Evolutionary conservation across 2,329 filamentous ascomycete species (phyloP).

Genomic region (Trichophyton schoenleinii): DNA sequence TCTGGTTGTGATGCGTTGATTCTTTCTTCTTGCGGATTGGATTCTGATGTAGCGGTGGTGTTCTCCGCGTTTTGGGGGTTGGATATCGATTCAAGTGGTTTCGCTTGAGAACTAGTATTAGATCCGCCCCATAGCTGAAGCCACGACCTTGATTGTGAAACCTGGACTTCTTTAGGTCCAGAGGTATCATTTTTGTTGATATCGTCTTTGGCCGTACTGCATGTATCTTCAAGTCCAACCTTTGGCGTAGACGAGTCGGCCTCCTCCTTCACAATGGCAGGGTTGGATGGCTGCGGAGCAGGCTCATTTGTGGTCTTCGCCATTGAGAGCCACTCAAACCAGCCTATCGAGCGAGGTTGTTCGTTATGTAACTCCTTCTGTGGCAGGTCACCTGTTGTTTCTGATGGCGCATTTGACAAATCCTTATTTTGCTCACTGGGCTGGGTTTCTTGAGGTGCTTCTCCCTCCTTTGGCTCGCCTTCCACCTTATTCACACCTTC

Average conservation of each 20-base stretch:
- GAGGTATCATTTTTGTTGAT: background rate
- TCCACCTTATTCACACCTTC: background rate
- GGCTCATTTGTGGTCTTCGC: conserved; percentile 10
- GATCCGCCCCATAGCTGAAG: conserved; percentile 33
- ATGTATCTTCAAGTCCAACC: background rate
- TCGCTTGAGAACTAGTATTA: conserved; percentile 8
- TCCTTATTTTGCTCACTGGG: background rate
- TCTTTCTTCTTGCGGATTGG: background rate
- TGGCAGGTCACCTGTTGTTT: background rate
- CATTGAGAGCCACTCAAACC: conserved; percentile 14
- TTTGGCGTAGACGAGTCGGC: background rate
- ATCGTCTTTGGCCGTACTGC: background rate
- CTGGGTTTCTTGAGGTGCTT: background rate
- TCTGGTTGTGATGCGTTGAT: background rate
- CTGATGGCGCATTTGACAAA: background rate
- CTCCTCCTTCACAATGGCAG: conserved; percentile 2
- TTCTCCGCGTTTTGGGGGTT: conserved; percentile 6
- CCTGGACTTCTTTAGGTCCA: background rate
- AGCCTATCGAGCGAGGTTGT: conserved; percentile 6
- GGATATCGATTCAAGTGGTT: conserved; percentile 18
- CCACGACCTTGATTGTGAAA: conserved; percentile 31
- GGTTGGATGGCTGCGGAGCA: conserved; percentile 9
- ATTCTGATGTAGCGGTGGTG: background rate
- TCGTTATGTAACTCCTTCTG: conserved; percentile 12
- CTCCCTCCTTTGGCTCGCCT: background rate